These are phyloP conservation scores for Senna tora DNA, from an alignment of 306 rosid genomes.

Conservation along the genomic window DNA sequence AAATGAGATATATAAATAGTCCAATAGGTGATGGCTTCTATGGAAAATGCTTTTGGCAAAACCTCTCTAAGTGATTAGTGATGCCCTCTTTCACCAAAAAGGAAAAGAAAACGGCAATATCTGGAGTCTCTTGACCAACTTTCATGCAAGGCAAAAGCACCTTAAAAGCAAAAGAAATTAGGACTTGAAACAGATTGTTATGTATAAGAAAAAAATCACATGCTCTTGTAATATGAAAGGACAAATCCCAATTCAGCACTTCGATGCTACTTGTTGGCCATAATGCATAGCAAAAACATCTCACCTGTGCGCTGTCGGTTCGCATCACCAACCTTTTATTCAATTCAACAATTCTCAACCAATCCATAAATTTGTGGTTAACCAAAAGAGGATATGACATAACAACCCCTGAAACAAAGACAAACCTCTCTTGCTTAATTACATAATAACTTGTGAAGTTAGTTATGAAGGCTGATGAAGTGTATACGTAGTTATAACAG, in stretches of 20 bases:
- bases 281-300: slow-evolving; percentile 27
- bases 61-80: neutral
- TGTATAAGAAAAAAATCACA: neutral
- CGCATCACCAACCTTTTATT: neutral
- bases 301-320: slow-evolving; percentile 23
- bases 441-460: too few species aligned
- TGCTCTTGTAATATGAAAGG: neutral
- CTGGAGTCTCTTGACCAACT: slow-evolving; percentile 24
- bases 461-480: too few species aligned
- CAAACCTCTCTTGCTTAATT: neutral
- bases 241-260: slow-evolving; percentile 5
- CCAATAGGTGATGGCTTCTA: neutral
- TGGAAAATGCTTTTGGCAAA: neutral
- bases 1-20: too few species aligned
- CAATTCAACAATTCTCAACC: too few species aligned
- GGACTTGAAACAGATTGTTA: neutral
- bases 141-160: slow-evolving; percentile 17
- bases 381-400: neutral
- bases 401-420: neutral
- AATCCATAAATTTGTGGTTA: neutral
- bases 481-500: too few species aligned
- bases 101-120: slow-evolving; percentile 6
- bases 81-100: neutral
- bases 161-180: slow-evolving; percentile 1
- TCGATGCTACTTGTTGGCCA: slow-evolving; percentile 41